Conservation (phyloP, 176 grass and related monocot species). For the Tillandsia leiboldiana region DNA sequence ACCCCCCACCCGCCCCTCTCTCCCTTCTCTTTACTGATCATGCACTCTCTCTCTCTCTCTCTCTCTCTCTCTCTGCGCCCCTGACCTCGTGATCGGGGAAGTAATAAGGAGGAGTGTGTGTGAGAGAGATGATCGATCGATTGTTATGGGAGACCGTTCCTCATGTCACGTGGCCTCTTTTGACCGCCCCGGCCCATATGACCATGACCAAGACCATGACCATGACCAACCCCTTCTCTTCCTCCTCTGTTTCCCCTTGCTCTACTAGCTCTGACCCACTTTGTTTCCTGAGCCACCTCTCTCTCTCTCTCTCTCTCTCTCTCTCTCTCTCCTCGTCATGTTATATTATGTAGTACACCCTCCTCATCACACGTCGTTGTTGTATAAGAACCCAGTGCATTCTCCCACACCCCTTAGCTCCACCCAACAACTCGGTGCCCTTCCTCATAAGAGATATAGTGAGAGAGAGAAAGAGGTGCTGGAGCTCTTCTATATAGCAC, state of each 20-base stretch:
- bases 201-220: slow-evolving; percentile 37
- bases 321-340: background rate
- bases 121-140: slow-evolving; percentile 5
- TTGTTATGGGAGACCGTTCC: slow-evolving; percentile 81
- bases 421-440: background rate
- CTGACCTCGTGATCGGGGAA: slow-evolving; percentile 73
- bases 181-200: slow-evolving; percentile 59
- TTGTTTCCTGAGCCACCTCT: slow-evolving; percentile 13
- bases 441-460: background rate
- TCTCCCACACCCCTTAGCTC: background rate
- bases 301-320: slow-evolving; percentile 8
- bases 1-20: no score
- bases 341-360: background rate
- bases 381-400: background rate
- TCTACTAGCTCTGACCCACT: background rate
- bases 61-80: slow-evolving; percentile 15
- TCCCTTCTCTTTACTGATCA: no score
- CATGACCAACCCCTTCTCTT: slow-evolving; percentile 23
- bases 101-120: slow-evolving; percentile 11
- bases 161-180: slow-evolving; percentile 87
- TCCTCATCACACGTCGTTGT: background rate
- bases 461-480: background rate
- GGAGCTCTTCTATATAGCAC: background rate
- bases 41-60: background rate
- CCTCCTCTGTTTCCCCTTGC: no score